Percentiles rank a stretch among this genome's conserved stretches.
Conservation (phyloP, 805 yeast species). For the Blastobotrys americana region DNA sequence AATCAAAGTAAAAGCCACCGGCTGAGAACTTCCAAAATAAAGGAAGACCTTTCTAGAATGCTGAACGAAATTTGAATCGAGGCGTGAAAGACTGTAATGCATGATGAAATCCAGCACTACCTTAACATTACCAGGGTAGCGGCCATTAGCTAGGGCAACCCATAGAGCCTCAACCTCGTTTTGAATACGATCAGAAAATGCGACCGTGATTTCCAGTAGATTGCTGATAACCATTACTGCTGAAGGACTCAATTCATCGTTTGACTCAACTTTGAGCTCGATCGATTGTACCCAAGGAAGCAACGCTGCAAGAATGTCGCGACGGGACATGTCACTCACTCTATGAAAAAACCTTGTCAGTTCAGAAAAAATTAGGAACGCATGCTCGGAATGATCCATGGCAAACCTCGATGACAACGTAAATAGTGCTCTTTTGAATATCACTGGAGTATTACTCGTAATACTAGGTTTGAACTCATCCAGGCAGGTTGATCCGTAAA, state of each 20-base stretch:
- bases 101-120: slow-evolving; percentile 66
- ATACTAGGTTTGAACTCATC: slow-evolving; percentile 61
- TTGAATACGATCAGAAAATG: slow-evolving; percentile 63
- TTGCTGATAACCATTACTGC: slow-evolving; percentile 70
- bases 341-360: slow-evolving; percentile 61
- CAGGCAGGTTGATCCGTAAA: slow-evolving; percentile 48
- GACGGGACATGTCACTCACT: slow-evolving; percentile 52
- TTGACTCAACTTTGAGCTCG: slow-evolving; percentile 43
- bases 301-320: slow-evolving; percentile 72
- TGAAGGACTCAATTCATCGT: slow-evolving; percentile 30
- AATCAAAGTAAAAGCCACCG: slow-evolving; percentile 39
- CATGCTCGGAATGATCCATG: slow-evolving; percentile 46
- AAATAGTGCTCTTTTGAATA: slow-evolving; percentile 79
- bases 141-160: slow-evolving; percentile 84
- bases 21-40: slow-evolving; percentile 49
- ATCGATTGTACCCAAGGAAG: slow-evolving; percentile 91
- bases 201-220: slow-evolving; percentile 75
- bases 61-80: slow-evolving; percentile 69
- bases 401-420: slow-evolving; percentile 74
- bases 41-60: slow-evolving; percentile 76
- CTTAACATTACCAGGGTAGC: slow-evolving; percentile 59
- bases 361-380: slow-evolving; percentile 59
- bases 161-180: slow-evolving; percentile 91
- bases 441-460: slow-evolving; percentile 68
- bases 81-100: slow-evolving; percentile 56